These are phyloP conservation scores for Phanerochaete carnosa DNA, from an alignment of 768 basidiomycete genomes.

Conservation along the genomic window DNA sequence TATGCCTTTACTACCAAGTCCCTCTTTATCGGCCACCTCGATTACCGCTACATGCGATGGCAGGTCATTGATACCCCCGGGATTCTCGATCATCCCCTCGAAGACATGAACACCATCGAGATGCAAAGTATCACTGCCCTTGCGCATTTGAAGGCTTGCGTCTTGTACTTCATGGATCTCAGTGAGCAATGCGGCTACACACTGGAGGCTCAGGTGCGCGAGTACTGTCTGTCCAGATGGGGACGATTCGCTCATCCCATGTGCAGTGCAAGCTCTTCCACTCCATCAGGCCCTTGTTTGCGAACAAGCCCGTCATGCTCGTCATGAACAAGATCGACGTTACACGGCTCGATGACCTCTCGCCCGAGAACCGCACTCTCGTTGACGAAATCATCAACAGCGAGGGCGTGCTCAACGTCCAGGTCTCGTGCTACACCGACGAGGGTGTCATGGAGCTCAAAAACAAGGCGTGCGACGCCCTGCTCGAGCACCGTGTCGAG, in stretches of 20 bases:
- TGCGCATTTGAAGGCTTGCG: conserved; percentile 90
- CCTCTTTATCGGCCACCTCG: conserved; percentile 96
- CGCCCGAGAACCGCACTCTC: conserved; percentile 68
- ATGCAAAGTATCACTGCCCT: conserved; percentile 99
- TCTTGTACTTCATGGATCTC: conserved; percentile 98
- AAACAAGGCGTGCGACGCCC: conserved; percentile 91
- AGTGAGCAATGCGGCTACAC: conserved; percentile 98
- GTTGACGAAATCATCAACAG: conserved; percentile 83
- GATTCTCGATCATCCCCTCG: conserved; percentile 94
- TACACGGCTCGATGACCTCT: conserved; percentile 80
- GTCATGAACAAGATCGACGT: conserved; percentile 99
- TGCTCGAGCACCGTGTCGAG: conserved; percentile 93
- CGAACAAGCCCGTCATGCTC: conserved; percentile 87
- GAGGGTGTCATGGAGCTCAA: conserved; percentile 98
- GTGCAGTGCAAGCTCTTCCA: conserved; percentile 94
- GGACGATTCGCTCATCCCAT: conserved; percentile 3
- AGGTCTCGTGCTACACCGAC: conserved; percentile 93
- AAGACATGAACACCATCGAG: conserved; percentile 99
- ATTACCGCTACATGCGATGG: conserved; percentile 99
- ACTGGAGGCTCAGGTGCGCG: conserved; percentile 86
- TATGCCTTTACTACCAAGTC: conserved; percentile 99
- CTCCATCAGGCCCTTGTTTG: conserved; percentile 97
- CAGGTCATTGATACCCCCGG: conserved; percentile 99
- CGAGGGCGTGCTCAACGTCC: conserved; percentile 71
- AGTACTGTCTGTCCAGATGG: not conserved